These are phyloP conservation scores for Cladorrhinum samala DNA, from an alignment of 495 filamentous ascomycete species.

Conservation along the genomic window DNA sequence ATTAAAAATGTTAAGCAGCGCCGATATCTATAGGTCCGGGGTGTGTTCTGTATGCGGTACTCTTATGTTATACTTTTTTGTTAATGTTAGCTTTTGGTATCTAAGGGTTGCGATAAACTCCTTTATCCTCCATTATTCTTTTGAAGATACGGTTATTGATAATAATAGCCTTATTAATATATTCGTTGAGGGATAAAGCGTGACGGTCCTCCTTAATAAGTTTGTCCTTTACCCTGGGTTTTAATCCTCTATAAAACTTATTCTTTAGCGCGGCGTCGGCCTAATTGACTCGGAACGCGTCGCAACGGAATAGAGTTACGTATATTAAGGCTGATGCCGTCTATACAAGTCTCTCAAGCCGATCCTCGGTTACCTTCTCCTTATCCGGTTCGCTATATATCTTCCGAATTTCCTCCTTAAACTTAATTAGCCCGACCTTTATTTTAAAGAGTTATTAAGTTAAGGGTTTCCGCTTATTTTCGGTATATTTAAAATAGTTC, in stretches of 20 bases:
- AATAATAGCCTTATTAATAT: neutral
- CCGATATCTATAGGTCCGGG: neutral
- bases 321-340: neutral
- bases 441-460: too few species aligned
- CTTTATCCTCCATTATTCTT: neutral
- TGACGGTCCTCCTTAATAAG: neutral
- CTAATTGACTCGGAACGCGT: neutral
- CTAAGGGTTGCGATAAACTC: neutral
- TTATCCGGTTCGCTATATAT: neutral
- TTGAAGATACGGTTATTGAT: neutral
- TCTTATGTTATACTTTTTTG: too few species aligned
- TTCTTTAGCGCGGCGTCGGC: too few species aligned
- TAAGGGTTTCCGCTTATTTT: too few species aligned
- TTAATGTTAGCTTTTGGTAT: neutral
- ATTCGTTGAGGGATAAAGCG: neutral
- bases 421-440: too few species aligned
- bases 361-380: neutral
- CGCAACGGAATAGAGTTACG: neutral
- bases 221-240: neutral
- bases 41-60: neutral
- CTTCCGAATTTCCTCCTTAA: neutral
- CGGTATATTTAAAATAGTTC: too few species aligned
- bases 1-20: neutral
- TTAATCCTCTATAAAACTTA: neutral
- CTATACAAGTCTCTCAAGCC: neutral